Conservation (phyloP, 2,329 filamentous ascomycete genomes). For the Colletotrichum sp. region DNA sequence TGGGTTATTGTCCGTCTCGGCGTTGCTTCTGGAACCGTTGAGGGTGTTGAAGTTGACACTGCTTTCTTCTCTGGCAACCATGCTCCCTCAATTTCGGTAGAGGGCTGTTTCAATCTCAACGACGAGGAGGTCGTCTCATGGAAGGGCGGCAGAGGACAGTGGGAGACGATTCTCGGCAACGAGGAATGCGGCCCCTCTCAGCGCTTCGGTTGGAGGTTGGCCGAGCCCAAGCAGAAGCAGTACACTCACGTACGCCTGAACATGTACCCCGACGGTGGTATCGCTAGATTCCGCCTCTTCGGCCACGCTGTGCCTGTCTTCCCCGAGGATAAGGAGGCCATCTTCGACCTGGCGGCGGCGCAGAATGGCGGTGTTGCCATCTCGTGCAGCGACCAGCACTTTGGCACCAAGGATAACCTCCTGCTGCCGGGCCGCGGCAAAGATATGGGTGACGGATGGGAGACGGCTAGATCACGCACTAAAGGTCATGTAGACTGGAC, state of each 20-base stretch:
- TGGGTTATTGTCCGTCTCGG: conserved; percentile 71
- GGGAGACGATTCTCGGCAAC: conserved; percentile 74
- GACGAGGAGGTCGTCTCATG: conserved; percentile 69
- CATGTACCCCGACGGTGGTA: conserved; percentile 88
- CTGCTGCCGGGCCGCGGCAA: conserved; percentile 79
- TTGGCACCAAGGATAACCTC: conserved; percentile 80
- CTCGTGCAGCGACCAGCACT: conserved; percentile 83
- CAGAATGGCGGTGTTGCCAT: conserved; percentile 80
- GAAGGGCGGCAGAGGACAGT: conserved; percentile 63
- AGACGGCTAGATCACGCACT: conserved; percentile 76
- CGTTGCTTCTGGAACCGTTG: conserved; percentile 73
- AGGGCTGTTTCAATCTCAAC: conserved; percentile 72
- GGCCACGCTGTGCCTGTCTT: conserved; percentile 80
- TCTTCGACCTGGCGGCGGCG: conserved; percentile 79
- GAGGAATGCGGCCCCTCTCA: conserved; percentile 77
- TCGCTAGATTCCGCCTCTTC: conserved; percentile 80
- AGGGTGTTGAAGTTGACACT: conserved; percentile 81
- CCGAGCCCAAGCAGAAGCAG: conserved; percentile 62
- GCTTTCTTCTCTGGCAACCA: conserved; percentile 85
- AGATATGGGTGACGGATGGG: conserved; percentile 91
- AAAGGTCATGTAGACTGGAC: conserved; percentile 81
- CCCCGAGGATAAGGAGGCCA: conserved; percentile 65
- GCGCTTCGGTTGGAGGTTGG: conserved; percentile 75
- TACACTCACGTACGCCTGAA: conserved; percentile 83
- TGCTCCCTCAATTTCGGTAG: conserved; percentile 78